Evolutionary conservation across 441 rosid genomes (phyloP), one percentile per base, ranked within the genome.

Genomic region (Melastoma candidum): DNA sequence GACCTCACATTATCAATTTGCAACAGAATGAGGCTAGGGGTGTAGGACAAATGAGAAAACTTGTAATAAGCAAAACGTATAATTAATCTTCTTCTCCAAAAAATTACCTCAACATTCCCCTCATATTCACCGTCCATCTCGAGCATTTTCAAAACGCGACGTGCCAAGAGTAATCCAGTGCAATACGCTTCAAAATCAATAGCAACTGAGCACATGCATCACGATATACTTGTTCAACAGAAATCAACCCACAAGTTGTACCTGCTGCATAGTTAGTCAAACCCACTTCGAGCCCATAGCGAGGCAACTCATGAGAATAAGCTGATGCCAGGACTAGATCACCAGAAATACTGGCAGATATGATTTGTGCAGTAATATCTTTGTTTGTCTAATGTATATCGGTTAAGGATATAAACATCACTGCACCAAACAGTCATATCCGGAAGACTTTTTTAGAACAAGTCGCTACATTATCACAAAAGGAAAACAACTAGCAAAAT

Each of bases 191-290:
- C 3, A 9, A 10, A n/a, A 10, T 6, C 26, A 8, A 8, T 29
- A 29, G 7, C 36, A 3, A 29, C 36, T 29, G 5, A 29, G 36
- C 7, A 29, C 36, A 29, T 29, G 36, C 36, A 29, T 29, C 22
- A 17, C 36, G 7, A 6, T 29, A 29, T 29, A 29, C 36, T 29
- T 29, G 5, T 29, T 29, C 7, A 29, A 29, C 36, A 29, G 3
- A 3, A 29, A 29, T 29, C 13, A 24, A 13, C 17, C 22, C 11
- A 52, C 46, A 22, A 11, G 4, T 24, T 4, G 48, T 67, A 85
- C 95, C 95, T 53, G 95, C 94, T 29, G 94, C 95, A 39, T 90
- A 90, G 63, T 86, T 86, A 0, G 95, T 76, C 49, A 84, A 83
- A 12, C 97, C 97, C 13, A 77, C 97, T 69, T 72, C 74, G 65